Base-by-base conservation (phyloP, 2,329 filamentous ascomycete species). In the Tolypocladium cylindrosporum region DNA sequence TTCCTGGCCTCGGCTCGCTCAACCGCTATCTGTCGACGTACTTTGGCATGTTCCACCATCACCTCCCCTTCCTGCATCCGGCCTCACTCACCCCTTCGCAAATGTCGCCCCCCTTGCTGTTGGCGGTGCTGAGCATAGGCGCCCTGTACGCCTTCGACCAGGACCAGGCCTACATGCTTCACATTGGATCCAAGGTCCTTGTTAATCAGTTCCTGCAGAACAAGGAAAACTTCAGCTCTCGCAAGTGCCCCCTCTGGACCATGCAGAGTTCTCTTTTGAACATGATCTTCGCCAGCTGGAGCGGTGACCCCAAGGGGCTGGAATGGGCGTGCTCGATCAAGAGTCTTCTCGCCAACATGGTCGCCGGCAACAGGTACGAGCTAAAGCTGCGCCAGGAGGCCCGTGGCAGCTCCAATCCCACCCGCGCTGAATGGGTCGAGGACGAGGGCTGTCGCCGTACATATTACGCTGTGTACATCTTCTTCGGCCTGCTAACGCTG, bases 251-350 rank as follows among this genome's bases (percentile, higher is more conserved):
- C 4, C 76, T 99, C 16, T 97, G 94, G 93, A 94, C 93, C 54
- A 97, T 97, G 91, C 94, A 99, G 72, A 91, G 90, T 71, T 96
- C 92, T 4, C 78, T 99, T 57, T 79, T 99, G 59, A 99, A 99
- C 79, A 97, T 97, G 94, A 87, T 97, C 64, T 97, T 99, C 72
- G 91, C 94, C 57, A 97, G 92, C 79, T 99, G 94, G 94, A 97
- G 94, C 72, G 94, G 94, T 67, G 94, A 97, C 69, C 89, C 94
- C 41, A 97, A 97, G 75, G 94, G 94, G 42, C 81, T 99, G 3
- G 94, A 99, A 73, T 99, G 94, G 94, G 92, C 94, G 41, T 97
- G 93, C 74, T 97, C 94, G 2, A 97, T 99, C 75, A 97, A 97
- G 83, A 96, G 91, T 78, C 81, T 97, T 43, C 84, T 99, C 55